phyloP scores from a whole-genome alignment of 1,284 basidiomycete species.

The Tremellales sp. region DNA sequence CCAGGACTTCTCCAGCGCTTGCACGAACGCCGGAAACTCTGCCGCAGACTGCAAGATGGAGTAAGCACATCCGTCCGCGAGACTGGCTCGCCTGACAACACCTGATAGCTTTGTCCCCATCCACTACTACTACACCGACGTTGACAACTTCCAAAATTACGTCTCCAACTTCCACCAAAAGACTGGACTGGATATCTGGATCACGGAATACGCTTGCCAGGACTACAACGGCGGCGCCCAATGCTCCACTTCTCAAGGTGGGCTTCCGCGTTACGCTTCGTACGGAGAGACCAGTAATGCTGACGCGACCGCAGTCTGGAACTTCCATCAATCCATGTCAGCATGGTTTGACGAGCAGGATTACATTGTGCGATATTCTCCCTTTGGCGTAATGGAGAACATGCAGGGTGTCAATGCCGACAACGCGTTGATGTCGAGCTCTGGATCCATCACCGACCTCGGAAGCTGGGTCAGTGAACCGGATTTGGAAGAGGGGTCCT shows the following conservation, averaged over 20 bases:
- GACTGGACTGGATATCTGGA: conserved; percentile 36
- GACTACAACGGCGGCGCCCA: conserved; percentile 63
- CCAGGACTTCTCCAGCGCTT: conserved; percentile 56
- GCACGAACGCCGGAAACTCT: conserved; percentile 33
- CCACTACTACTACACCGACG: conserved; percentile 45
- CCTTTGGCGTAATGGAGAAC: conserved; percentile 67
- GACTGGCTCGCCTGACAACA: conserved; percentile 5
- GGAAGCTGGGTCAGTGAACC: conserved; percentile 41
- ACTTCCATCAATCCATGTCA: conserved; percentile 59
- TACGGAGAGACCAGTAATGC: not conserved
- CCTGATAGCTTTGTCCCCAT: conserved; percentile 38
- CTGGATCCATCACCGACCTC: conserved; percentile 41
- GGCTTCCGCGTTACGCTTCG: conserved; percentile 2
- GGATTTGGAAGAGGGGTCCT: no score
- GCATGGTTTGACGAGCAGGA: conserved; percentile 57
- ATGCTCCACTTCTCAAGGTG: conserved; percentile 53
- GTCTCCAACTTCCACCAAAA: conserved; percentile 41
- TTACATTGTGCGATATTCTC: conserved; percentile 61
- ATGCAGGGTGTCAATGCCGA: conserved; percentile 64
- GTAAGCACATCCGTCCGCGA: conserved; percentile 20
- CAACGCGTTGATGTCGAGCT: conserved; percentile 53
- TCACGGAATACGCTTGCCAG: conserved; percentile 52
- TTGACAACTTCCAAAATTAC: conserved; percentile 42
- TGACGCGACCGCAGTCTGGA: conserved; percentile 33
- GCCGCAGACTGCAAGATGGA: conserved; percentile 32